Evolutionary conservation across 306 rosid genomes (phyloP).

Genomic region (Erythrophleum fordii): DNA sequence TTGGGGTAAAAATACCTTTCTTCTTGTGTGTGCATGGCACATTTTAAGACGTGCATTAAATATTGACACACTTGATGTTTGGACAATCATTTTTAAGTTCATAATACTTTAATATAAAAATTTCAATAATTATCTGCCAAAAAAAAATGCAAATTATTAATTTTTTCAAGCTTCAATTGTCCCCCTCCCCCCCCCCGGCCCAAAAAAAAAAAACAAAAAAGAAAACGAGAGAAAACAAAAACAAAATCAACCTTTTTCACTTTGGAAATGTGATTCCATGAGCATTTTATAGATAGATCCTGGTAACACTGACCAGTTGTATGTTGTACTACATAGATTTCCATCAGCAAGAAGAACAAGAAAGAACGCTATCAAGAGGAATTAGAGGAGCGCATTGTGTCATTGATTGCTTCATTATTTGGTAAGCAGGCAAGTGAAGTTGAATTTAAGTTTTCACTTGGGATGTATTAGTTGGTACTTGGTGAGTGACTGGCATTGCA

Average conservation of each 20-base stretch:
- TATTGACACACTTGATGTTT: neutral
- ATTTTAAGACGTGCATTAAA: neutral
- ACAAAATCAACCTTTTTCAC: neutral
- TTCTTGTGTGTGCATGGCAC: neutral
- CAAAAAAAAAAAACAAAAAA: too few relatives aligned
- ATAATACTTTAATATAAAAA: neutral
- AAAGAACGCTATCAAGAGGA: constrained; percentile 91
- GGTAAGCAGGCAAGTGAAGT: constrained; percentile 85
- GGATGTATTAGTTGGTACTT: constrained; percentile 22
- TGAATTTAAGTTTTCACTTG: constrained; percentile 37
- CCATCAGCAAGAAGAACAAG: constrained; percentile 80
- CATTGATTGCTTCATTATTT: constrained; percentile 86
- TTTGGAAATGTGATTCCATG: constrained; percentile 12
- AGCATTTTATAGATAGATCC: constrained; percentile 15
- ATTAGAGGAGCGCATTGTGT: constrained; percentile 87
- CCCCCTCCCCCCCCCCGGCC: too few relatives aligned
- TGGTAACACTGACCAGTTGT: constrained; percentile 30
- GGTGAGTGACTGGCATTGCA: neutral
- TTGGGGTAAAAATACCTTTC: neutral
- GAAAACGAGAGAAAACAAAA: too few relatives aligned
- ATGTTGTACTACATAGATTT: constrained; percentile 56
- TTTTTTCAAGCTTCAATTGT: neutral
- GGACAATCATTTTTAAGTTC: constrained; percentile 3
- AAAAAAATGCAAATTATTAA: neutral
- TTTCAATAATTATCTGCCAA: neutral